phyloP scores from a whole-genome alignment of 371 early-diverging fungal species.

The Encephalitozoon intestinalis region DNA sequence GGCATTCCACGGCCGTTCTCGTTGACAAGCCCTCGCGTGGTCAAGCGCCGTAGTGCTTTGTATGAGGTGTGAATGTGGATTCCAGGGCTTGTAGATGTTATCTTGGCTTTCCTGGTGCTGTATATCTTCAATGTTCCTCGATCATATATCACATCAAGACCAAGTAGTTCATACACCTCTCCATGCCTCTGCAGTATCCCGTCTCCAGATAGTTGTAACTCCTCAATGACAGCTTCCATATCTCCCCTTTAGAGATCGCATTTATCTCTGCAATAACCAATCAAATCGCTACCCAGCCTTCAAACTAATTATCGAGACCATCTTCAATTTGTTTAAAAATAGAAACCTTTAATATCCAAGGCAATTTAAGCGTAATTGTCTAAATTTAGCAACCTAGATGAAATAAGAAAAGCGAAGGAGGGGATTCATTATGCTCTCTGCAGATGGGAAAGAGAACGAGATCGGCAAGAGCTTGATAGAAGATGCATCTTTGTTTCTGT shows the following conservation, averaged over 20 bases:
- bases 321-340: background rate
- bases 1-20: conserved; percentile 4
- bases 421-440: background rate
- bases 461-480: background rate
- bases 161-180: conserved; percentile 23
- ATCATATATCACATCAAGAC: conserved; percentile 28
- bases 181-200: conserved; percentile 13
- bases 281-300: background rate
- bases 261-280: background rate
- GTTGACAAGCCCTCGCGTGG: conserved; percentile 11
- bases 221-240: conserved; percentile 23
- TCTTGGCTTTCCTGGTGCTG: conserved; percentile 13
- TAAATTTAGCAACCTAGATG: background rate
- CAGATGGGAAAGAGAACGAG: background rate
- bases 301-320: background rate
- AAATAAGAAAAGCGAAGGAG: background rate
- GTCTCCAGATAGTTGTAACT: conserved; percentile 4
- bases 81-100: conserved; percentile 9
- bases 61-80: conserved; percentile 21
- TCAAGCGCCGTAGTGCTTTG: background rate
- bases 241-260: background rate
- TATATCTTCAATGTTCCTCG: conserved; percentile 7
- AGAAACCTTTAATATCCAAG: background rate
- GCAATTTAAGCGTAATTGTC: conserved; percentile 4
- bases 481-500: background rate